Percentiles rank a stretch among this genome's conserved stretches.
Evolutionary conservation across 257 asterid genomes (phyloP).

Genomic region (Nicotiana undulata): DNA sequence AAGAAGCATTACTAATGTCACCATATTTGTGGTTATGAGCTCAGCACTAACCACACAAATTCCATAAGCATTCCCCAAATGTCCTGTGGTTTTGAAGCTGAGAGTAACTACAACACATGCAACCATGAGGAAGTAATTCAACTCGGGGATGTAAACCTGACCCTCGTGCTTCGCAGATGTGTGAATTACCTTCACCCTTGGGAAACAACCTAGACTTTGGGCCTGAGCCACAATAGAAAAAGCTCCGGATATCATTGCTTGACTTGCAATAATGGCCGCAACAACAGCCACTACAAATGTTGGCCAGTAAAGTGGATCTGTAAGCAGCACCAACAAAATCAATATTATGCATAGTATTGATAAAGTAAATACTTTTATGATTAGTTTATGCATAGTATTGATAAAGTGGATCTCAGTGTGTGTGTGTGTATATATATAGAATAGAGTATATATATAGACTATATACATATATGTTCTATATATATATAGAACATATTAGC

Average conservation of each 20-base stretch:
- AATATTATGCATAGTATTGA: not conserved
- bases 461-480: no score
- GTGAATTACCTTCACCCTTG: conserved; percentile 62
- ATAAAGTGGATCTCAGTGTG: no score
- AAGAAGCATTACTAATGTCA: conserved; percentile 50
- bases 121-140: conserved; percentile 62
- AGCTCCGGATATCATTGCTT: conserved; percentile 73
- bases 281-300: conserved; percentile 57
- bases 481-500: no score
- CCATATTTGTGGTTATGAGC: conserved; percentile 47
- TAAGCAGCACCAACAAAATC: not conserved
- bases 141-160: conserved; percentile 69
- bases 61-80: conserved; percentile 68
- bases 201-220: conserved; percentile 52
- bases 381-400: no score
- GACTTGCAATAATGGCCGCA: conserved; percentile 77
- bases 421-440: no score
- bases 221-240: conserved; percentile 63
- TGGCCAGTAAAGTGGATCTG: conserved; percentile 68
- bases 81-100: conserved; percentile 44
- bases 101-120: conserved; percentile 50
- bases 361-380: no score
- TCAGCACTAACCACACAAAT: conserved; percentile 68
- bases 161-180: conserved; percentile 62
- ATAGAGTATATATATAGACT: no score